Evolutionary conservation across 208 protist species (phyloP).

Genomic region (Acanthamoeba comandoni): DNA sequence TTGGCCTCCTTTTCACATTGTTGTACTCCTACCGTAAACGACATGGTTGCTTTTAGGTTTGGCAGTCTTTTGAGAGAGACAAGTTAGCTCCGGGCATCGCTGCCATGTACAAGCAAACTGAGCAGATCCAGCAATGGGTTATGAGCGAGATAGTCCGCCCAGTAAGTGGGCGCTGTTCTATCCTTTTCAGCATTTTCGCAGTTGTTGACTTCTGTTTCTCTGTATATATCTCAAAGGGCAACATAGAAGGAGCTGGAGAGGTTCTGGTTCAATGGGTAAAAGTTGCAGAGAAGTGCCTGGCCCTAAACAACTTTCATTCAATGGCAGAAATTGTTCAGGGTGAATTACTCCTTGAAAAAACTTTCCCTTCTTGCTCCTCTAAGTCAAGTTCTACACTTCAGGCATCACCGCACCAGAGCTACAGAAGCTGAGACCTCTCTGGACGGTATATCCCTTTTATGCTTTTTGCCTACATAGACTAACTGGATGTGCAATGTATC

Average conservation of each 20-base stretch:
- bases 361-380: neutral
- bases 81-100: too few species aligned
- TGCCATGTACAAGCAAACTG: neutral
- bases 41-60: neutral
- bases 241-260: neutral
- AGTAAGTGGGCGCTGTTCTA: too few species aligned
- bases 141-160: neutral
- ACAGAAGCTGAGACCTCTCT: conserved; percentile 54
- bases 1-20: neutral
- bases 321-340: conserved; percentile 27
- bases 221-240: neutral
- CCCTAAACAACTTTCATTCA: conserved; percentile 66
- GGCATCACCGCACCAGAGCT: conserved; percentile 26
- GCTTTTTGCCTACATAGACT: neutral
- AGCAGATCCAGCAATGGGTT: neutral
- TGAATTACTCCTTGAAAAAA: neutral
- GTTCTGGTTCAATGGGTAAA: conserved; percentile 30
- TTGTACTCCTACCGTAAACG: neutral
- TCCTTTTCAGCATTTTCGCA: too few species aligned
- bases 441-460: neutral
- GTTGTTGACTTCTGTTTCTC: too few species aligned
- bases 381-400: neutral
- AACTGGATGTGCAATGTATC: neutral
- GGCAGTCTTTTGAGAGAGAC: too few species aligned
- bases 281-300: conserved; percentile 53